phyloP scores from a whole-genome alignment of 2,329 filamentous ascomycete genomes.

The Epichloe hybrida region DNA sequence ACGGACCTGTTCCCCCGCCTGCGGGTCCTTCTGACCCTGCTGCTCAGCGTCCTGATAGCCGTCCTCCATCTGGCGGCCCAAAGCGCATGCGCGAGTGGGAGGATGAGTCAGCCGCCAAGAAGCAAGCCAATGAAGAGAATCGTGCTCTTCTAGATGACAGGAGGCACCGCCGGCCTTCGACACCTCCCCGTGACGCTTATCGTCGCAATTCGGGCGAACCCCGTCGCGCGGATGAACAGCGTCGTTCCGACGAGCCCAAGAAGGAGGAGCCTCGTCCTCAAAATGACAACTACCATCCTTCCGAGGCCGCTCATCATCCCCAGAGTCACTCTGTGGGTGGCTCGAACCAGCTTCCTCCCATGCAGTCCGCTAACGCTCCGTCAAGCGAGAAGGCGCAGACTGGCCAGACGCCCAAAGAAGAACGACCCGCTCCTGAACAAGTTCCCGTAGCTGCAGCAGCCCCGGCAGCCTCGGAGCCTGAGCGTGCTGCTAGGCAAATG shows the following conservation, averaged over 20 bases:
- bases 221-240: slow-evolving; percentile 50
- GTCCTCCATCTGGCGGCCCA: slow-evolving; percentile 64
- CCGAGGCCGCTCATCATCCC: slow-evolving; percentile 74
- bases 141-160: slow-evolving; percentile 78
- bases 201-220: slow-evolving; percentile 67
- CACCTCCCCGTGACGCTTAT: slow-evolving; percentile 54
- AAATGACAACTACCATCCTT: slow-evolving; percentile 76
- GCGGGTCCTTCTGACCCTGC: slow-evolving; percentile 48
- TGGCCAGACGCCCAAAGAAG: slow-evolving; percentile 38
- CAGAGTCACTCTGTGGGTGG: slow-evolving; percentile 41
- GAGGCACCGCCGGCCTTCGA: slow-evolving; percentile 63
- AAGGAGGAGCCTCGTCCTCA: slow-evolving; percentile 53
- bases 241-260: slow-evolving; percentile 44
- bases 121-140: slow-evolving; percentile 77
- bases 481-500: slow-evolving; percentile 79
- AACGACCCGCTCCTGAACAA: slow-evolving; percentile 33
- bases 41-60: slow-evolving; percentile 47
- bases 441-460: slow-evolving; percentile 33
- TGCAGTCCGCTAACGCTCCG: slow-evolving; percentile 46
- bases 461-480: slow-evolving; percentile 53
- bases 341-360: slow-evolving; percentile 43
- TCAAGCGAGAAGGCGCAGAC: slow-evolving; percentile 32
- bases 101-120: slow-evolving; percentile 65
- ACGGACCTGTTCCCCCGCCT: slow-evolving; percentile 31
- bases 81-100: slow-evolving; percentile 94